phyloP scores from a whole-genome alignment of 306 rosid species.

The Cicer yamashitae region DNA sequence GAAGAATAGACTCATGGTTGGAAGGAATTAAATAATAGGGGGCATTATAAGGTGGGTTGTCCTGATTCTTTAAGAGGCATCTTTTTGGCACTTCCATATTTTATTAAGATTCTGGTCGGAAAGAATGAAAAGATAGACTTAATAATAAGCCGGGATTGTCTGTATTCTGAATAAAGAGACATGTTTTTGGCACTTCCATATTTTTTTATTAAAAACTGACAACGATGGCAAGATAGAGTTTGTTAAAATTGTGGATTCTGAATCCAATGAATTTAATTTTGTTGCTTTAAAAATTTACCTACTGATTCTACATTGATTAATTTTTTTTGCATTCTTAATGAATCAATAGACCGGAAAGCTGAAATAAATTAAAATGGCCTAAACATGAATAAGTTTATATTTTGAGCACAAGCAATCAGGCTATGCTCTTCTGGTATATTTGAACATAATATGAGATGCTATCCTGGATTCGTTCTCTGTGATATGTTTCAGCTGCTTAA shows the following conservation, averaged over 20 bases:
- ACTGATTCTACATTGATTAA: slow-evolving; percentile 22
- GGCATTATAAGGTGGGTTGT: no score
- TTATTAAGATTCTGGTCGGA: neutral
- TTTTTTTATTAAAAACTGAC: neutral
- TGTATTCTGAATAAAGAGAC: neutral
- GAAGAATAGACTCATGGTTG: neutral
- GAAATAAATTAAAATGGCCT: slow-evolving; percentile 18
- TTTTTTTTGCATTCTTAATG: neutral
- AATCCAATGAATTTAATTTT: neutral
- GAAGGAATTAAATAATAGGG: no score
- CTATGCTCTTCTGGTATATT: neutral
- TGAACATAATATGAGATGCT: slow-evolving; percentile 3
- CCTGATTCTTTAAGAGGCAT: no score
- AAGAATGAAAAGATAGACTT: neutral
- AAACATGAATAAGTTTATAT: neutral
- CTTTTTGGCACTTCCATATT: no score
- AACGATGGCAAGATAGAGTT: neutral
- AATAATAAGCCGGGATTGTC: neutral
- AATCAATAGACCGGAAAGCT: neutral
- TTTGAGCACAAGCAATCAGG: neutral
- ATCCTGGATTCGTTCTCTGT: slow-evolving; percentile 16
- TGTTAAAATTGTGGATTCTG: slow-evolving; percentile 1
- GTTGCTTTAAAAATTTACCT: neutral
- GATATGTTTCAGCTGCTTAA: neutral
- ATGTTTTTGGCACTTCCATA: neutral